Evolutionary conservation across 163 green algal genomes (phyloP).

Genomic region (Chlorella variabilis): DNA sequence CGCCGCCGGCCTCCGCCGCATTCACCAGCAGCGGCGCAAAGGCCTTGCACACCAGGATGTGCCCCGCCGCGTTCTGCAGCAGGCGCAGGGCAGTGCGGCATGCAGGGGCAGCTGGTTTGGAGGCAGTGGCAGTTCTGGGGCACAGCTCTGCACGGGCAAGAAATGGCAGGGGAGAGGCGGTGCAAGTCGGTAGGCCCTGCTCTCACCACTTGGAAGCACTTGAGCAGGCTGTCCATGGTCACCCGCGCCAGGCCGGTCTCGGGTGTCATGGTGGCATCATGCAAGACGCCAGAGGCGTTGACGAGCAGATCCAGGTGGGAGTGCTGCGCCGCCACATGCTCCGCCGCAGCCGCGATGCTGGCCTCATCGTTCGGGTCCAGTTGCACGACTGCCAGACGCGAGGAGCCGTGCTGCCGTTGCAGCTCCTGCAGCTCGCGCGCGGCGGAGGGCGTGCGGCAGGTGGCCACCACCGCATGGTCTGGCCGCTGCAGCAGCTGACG

Average conservation of each 20-base stretch:
- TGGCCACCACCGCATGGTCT: constrained; percentile 66
- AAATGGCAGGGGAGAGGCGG: too few species aligned
- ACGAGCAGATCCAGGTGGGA: constrained; percentile 71
- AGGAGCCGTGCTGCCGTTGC: constrained; percentile 15
- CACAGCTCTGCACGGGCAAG: not conserved
- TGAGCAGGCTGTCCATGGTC: constrained; percentile 50
- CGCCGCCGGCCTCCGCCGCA: constrained; percentile 23
- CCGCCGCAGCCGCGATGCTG: constrained; percentile 51
- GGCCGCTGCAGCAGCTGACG: constrained; percentile 66
- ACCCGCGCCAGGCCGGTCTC: constrained; percentile 69
- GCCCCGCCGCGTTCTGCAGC: constrained; percentile 76
- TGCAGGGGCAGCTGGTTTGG: not conserved
- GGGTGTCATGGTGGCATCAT: constrained; percentile 62
- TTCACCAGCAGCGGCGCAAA: constrained; percentile 66
- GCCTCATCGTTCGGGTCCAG: constrained; percentile 64
- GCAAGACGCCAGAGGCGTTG: constrained; percentile 75
- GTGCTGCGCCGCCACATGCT: constrained; percentile 42
- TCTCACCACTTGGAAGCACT: constrained; percentile 15
- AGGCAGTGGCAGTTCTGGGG: not conserved
- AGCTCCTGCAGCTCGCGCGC: constrained; percentile 54
- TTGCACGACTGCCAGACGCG: constrained; percentile 52
- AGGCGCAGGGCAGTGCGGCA: too few species aligned
- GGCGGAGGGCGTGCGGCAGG: constrained; percentile 62
- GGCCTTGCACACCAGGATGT: constrained; percentile 74
- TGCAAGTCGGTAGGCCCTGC: too few species aligned